These are phyloP conservation scores for Eucalyptus urophylla DNA, from an alignment of 345 rosid species.

Conservation along the genomic window DNA sequence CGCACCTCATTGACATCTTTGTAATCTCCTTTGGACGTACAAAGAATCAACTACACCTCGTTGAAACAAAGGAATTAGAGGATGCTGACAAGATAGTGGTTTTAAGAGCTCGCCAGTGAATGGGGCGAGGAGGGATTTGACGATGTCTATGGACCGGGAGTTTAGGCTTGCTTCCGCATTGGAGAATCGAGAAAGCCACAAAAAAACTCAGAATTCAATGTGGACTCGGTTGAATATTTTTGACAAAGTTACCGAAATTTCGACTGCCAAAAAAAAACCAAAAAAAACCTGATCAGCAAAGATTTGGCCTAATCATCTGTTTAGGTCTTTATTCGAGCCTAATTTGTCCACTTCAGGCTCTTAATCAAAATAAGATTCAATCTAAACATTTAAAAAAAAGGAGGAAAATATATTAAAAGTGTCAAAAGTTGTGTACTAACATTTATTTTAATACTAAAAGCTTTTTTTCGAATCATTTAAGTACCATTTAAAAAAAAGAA, in stretches of 20 bases:
- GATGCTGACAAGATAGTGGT: background rate
- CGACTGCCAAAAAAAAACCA: fast-evolving
- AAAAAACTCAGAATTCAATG: background rate
- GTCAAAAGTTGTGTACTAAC: fast-evolving
- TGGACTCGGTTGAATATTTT: background rate
- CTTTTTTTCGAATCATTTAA: too few species aligned
- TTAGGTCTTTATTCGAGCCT: background rate
- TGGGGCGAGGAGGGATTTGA: background rate
- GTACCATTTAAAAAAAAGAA: fast-evolving
- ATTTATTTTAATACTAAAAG: fast-evolving
- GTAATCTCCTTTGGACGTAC: background rate
- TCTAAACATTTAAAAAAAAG: background rate
- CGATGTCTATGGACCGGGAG: background rate
- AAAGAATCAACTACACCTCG: background rate
- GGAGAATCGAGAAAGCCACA: background rate
- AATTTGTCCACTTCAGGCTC: background rate
- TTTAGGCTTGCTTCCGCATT: background rate
- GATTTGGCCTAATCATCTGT: background rate
- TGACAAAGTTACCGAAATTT: background rate
- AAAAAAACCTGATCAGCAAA: background rate
- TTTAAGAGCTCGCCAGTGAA: background rate
- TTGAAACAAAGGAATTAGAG: background rate
- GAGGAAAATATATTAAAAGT: background rate
- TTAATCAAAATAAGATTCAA: background rate
- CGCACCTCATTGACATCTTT: background rate